Percentiles rank a stretch among this genome's conserved stretches.
phyloP scores from a whole-genome alignment of 2,329 filamentous ascomycete species.

The Penicillium freii region DNA sequence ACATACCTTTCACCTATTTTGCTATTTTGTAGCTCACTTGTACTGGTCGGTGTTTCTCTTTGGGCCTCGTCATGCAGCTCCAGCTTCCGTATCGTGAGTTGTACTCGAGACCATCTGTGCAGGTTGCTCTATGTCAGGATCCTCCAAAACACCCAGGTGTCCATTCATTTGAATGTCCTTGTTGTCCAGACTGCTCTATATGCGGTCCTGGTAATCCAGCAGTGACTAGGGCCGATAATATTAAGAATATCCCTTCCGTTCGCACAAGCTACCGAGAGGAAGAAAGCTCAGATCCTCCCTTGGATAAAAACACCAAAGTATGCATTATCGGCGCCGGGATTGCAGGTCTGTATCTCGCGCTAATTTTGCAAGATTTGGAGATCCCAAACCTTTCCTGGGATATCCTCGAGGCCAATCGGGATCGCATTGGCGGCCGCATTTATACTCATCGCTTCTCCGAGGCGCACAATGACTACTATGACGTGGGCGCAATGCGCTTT shows the following conservation, averaged over 20 bases:
- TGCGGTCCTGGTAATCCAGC: neutral
- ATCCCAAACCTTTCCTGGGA: no score
- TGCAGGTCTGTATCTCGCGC: neutral
- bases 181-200: no score
- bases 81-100: neutral
- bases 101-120: neutral
- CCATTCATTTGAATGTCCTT: neutral
- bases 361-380: no score
- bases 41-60: no score
- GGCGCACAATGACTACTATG: no score
- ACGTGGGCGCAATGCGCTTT: no score
- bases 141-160: neutral
- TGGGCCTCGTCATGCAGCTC: neutral
- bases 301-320: neutral
- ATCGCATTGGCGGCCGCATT: no score
- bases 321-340: conserved; percentile 1
- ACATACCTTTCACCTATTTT: no score
- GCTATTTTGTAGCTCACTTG: neutral
- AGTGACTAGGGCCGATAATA: neutral
- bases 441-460: no score
- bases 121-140: neutral
- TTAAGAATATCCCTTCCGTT: neutral
- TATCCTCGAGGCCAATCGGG: no score
- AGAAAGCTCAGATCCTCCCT: neutral
- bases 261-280: neutral